Evolutionary conservation across 2,329 filamentous ascomycete species (phyloP).

Genomic region (Neurospora sp.): DNA sequence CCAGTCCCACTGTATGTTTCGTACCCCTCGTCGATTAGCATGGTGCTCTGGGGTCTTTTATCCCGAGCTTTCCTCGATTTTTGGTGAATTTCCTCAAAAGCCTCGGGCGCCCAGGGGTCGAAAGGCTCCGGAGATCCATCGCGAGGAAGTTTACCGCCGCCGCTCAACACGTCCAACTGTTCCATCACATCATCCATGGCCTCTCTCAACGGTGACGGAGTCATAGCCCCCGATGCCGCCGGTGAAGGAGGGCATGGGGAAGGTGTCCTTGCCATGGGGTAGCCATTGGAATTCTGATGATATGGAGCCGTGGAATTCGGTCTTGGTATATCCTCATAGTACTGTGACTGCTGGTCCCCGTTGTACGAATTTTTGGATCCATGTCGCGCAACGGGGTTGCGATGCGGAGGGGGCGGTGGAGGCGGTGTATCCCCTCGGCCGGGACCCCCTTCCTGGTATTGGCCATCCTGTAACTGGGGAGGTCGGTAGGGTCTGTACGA

Average conservation of each 20-base stretch:
- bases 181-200: constrained; percentile 99
- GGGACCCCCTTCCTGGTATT: constrained; percentile 14
- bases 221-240: constrained; percentile 54
- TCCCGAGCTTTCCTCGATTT: constrained; percentile 27
- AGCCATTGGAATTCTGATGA: constrained; percentile 28
- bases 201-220: constrained; percentile 82
- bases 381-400: constrained; percentile 35
- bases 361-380: constrained; percentile 14
- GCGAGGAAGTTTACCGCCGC: constrained; percentile 24
- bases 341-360: constrained; percentile 8
- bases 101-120: constrained; percentile 85
- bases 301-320: constrained; percentile 24
- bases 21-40: constrained; percentile 50
- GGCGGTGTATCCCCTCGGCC: constrained; percentile 52
- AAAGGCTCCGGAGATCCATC: constrained; percentile 47
- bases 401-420: constrained; percentile 74
- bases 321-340: constrained; percentile 15
- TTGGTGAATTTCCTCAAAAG: constrained; percentile 53
- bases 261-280: constrained; percentile 45
- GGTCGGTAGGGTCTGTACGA: constrained; percentile 19
- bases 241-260: constrained; percentile 64
- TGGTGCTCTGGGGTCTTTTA: constrained; percentile 59
- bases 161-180: constrained; percentile 77
- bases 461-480: constrained; percentile 11
- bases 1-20: constrained; percentile 46